These are phyloP conservation scores for Talaromyces sp. DNA, from an alignment of 2,329 filamentous ascomycete species.

Conservation along the genomic window DNA sequence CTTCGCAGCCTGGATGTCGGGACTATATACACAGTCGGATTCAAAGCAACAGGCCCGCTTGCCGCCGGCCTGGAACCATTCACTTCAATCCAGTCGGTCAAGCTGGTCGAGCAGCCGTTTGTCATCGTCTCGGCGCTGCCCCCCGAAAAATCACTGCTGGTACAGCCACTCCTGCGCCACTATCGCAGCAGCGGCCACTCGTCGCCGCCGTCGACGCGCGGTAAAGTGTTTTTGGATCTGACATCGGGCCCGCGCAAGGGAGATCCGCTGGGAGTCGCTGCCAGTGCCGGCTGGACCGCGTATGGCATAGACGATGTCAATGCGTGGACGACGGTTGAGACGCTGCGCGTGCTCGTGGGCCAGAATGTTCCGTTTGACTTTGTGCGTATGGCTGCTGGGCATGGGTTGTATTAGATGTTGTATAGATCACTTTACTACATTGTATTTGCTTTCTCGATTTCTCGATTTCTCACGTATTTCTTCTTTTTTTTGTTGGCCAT, in stretches of 20 bases:
- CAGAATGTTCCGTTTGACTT: constrained; percentile 88
- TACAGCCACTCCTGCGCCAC: constrained; percentile 69
- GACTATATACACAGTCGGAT: constrained; percentile 79
- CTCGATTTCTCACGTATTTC: no score
- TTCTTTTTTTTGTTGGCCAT: neutral
- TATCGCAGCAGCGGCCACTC: constrained; percentile 48
- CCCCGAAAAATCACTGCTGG: constrained; percentile 70
- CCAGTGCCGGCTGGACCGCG: constrained; percentile 69
- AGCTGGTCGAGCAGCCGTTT: constrained; percentile 72
- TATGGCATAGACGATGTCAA: constrained; percentile 75
- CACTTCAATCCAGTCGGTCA: constrained; percentile 69
- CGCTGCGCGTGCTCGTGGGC: constrained; percentile 68
- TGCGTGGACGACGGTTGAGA: constrained; percentile 80
- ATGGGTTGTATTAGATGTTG: constrained; percentile 42
- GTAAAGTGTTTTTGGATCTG: constrained; percentile 75
- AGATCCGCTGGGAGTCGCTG: constrained; percentile 64
- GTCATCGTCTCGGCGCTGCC: constrained; percentile 74
- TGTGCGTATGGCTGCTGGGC: constrained; percentile 64
- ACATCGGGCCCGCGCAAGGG: constrained; percentile 62
- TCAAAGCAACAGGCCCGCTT: constrained; percentile 56
- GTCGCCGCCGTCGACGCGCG: constrained; percentile 32
- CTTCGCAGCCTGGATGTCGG: constrained; percentile 68
- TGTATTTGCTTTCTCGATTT: neutral
- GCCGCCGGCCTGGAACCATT: constrained; percentile 60
- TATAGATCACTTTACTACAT: neutral